These are phyloP conservation scores for Furcasterigmium furcatum DNA, from an alignment of 2,329 filamentous ascomycete genomes.

Conservation along the genomic window DNA sequence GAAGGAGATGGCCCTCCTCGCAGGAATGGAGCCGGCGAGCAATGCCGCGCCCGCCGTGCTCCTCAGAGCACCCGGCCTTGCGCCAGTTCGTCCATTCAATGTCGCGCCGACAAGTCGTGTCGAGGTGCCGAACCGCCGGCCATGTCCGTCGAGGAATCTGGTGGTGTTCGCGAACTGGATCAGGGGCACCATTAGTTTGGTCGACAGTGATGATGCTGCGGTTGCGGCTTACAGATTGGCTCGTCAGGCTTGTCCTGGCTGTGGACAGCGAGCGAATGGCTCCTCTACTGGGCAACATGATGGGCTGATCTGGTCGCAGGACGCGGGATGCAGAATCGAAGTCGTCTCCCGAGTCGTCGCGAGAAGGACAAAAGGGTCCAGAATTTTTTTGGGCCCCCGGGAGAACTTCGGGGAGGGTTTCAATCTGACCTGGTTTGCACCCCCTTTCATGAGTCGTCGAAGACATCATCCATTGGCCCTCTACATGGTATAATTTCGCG, in stretches of 20 bases:
- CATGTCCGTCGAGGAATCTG: constrained; percentile 28
- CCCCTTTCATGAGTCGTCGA: neutral
- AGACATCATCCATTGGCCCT: no score
- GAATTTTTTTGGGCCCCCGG: constrained; percentile 29
- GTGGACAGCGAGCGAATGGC: constrained; percentile 35
- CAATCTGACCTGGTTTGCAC: neutral
- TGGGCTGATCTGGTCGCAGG: constrained; percentile 15
- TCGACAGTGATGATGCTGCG: no score
- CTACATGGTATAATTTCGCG: no score
- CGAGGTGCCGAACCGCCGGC: constrained; percentile 30
- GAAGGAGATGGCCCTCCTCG: constrained; percentile 9
- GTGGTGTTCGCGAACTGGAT: constrained; percentile 16
- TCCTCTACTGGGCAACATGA: constrained; percentile 44
- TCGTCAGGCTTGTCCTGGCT: constrained; percentile 21
- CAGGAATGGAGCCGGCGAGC: constrained; percentile 20
- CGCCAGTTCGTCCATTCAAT: neutral
- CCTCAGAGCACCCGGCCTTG: constrained; percentile 5
- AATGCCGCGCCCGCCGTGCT: constrained; percentile 23
- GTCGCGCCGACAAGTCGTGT: constrained; percentile 14
- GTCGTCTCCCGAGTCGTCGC: constrained; percentile 3
- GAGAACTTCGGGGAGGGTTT: constrained; percentile 26
- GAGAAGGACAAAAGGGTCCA: constrained; percentile 6
- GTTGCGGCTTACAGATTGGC: constrained; percentile 26
- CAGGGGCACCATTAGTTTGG: no score
- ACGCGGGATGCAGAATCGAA: constrained; percentile 13